These are phyloP conservation scores for Linanthus parryae DNA, from an alignment of 148 eudicot species.

Conservation along the genomic window DNA sequence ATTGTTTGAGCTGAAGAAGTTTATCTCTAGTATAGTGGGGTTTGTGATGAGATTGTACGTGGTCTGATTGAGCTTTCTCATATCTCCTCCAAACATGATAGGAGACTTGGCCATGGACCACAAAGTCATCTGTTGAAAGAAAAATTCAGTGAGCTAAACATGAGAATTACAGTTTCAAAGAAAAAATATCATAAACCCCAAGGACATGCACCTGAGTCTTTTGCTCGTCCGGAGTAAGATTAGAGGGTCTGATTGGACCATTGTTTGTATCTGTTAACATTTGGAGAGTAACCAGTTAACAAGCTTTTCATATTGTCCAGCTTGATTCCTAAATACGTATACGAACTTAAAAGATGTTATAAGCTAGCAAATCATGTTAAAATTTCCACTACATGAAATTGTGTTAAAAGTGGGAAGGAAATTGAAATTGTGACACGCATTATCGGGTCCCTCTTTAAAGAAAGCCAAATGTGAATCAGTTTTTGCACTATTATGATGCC, in stretches of 20 bases:
- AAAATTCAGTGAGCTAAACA: not conserved
- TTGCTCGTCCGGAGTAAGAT: conserved; percentile 61
- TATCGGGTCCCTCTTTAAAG: no score
- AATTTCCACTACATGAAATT: no score
- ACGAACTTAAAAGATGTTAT: no score
- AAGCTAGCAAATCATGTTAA: no score
- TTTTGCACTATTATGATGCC: no score
- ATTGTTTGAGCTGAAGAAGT: conserved; percentile 77
- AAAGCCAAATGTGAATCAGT: no score
- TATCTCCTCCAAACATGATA: conserved; percentile 93
- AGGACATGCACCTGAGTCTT: conserved; percentile 59
- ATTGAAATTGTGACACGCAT: no score
- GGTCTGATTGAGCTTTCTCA: conserved; percentile 65
- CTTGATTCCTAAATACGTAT: no score
- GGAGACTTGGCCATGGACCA: conserved; percentile 98
- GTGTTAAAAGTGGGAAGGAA: no score
- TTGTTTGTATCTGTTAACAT: conserved; percentile 62
- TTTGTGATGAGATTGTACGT: conserved; percentile 74
- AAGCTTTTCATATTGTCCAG: no score
- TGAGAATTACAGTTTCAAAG: not conserved
- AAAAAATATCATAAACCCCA: not conserved
- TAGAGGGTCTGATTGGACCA: conserved; percentile 72
- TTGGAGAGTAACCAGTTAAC: no score
- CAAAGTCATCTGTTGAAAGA: conserved; percentile 62
- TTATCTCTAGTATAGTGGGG: conserved; percentile 72